phyloP scores from a whole-genome alignment of 2,329 filamentous ascomycete species.

The Pleurostoma richardsiae region DNA sequence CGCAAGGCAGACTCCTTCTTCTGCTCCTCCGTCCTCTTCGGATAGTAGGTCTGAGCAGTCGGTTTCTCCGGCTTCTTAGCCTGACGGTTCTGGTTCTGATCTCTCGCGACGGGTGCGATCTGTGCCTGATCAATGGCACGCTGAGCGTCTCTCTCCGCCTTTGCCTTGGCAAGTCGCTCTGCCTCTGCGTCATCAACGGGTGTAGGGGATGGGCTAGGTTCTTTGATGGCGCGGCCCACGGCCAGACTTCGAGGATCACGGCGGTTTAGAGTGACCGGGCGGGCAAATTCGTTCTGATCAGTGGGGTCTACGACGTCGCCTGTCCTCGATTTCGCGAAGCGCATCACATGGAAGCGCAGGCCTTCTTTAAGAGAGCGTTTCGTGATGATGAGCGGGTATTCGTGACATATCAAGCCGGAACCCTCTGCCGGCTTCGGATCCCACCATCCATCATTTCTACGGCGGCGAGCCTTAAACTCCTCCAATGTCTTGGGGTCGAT shows the following conservation, averaged over 20 bases:
- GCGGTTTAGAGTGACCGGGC: conserved; percentile 83
- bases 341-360: conserved; percentile 82
- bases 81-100: conserved; percentile 38
- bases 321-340: conserved; percentile 60
- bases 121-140: conserved; percentile 84
- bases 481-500: conserved; percentile 17
- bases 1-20: conserved; percentile 69
- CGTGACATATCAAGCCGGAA: conserved; percentile 14
- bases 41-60: conserved; percentile 72
- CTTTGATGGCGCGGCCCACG: conserved; percentile 58
- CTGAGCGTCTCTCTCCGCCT: conserved; percentile 79
- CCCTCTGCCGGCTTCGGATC: conserved; percentile 37
- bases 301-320: conserved; percentile 57
- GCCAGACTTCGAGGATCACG: conserved; percentile 73
- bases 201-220: conserved; percentile 34
- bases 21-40: conserved; percentile 74
- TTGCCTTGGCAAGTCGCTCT: conserved; percentile 61
- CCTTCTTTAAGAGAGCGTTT: conserved; percentile 76
- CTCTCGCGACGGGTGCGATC: conserved; percentile 77
- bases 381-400: conserved; percentile 71
- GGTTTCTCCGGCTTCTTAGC: conserved; percentile 69
- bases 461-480: conserved; percentile 22
- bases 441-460: conserved; percentile 53
- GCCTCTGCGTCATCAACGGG: conserved; percentile 52
- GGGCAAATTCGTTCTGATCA: conserved; percentile 73